phyloP scores from a whole-genome alignment of 129 eudicot species.

The Helianthus tuberosus region DNA sequence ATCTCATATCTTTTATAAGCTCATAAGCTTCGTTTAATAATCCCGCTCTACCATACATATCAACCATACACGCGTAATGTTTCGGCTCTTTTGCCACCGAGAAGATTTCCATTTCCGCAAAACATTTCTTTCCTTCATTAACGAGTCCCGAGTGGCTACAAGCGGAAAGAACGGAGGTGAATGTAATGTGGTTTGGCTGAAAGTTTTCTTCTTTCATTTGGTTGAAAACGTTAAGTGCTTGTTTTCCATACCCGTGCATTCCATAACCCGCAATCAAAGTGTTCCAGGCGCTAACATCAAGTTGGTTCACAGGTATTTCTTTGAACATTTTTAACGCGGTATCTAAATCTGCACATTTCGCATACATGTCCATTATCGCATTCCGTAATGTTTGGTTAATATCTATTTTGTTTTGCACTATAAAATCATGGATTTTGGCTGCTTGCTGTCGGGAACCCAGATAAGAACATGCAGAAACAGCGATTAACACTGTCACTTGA shows the following conservation, averaged over 20 bases:
- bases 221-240: conserved; percentile 38
- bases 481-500: conserved; percentile 39
- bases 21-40: conserved; percentile 68
- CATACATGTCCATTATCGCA: conserved; percentile 62
- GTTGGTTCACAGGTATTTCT: conserved; percentile 24
- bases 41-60: conserved; percentile 77
- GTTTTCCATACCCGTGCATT: conserved; percentile 49
- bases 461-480: conserved; percentile 44
- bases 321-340: conserved; percentile 38
- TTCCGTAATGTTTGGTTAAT: conserved; percentile 36
- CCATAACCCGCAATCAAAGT: conserved; percentile 58
- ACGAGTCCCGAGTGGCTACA: conserved; percentile 67
- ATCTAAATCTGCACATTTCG: conserved; percentile 53
- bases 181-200: conserved; percentile 53
- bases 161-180: conserved; percentile 53
- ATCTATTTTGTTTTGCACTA: conserved; percentile 27
- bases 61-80: conserved; percentile 89
- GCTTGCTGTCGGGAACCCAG: conserved; percentile 32
- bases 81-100: conserved; percentile 36
- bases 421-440: conserved; percentile 31
- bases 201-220: conserved; percentile 45
- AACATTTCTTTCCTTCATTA: conserved; percentile 41
- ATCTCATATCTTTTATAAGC: conserved; percentile 53
- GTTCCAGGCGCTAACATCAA: conserved; percentile 60
- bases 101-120: conserved; percentile 39